Conservation (phyloP, 805 yeast genomes). For the Torulaspora indica region DNA sequence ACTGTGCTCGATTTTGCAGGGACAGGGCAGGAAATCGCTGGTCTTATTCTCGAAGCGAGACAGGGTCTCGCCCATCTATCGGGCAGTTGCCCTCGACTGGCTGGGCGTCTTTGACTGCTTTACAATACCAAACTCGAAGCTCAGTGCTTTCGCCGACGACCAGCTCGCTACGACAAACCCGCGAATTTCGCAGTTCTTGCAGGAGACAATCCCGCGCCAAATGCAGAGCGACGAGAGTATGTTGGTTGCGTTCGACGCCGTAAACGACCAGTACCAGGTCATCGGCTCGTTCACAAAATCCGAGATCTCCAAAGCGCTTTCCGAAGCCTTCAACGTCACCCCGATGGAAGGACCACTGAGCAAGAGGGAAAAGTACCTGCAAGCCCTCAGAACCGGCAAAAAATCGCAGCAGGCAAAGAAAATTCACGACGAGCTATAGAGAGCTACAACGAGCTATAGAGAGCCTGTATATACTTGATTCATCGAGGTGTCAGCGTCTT, state of each 20-base stretch:
- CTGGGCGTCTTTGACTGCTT: slow-evolving; percentile 47
- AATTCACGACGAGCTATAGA: slow-evolving; percentile 21
- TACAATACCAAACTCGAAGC: slow-evolving; percentile 36
- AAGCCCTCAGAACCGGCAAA: slow-evolving; percentile 22
- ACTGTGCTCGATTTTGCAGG: slow-evolving; percentile 26
- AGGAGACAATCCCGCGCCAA: slow-evolving; percentile 12
- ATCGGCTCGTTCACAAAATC: slow-evolving; percentile 23
- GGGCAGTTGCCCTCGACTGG: slow-evolving; percentile 67
- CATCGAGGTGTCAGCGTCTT: background rate
- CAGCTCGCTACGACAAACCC: slow-evolving; percentile 20
- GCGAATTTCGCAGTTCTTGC: slow-evolving; percentile 20
- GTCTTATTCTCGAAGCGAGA: slow-evolving; percentile 51
- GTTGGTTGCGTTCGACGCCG: slow-evolving; percentile 25
- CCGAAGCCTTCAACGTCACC: slow-evolving; percentile 11
- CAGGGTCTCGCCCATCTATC: slow-evolving; percentile 50
- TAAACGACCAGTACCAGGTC: slow-evolving; percentile 18
- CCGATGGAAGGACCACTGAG: slow-evolving; percentile 36
- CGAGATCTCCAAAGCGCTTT: slow-evolving; percentile 25
- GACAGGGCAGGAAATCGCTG: slow-evolving; percentile 37
- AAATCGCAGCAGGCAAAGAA: slow-evolving; percentile 8
- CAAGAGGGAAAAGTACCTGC: slow-evolving; percentile 22
- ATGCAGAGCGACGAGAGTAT: slow-evolving; percentile 17
- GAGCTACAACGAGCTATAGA: slow-evolving; percentile 20
- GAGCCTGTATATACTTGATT: background rate
- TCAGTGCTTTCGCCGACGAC: slow-evolving; percentile 15